Percentiles rank a stretch among this genome's conserved stretches.
phyloP scores from a whole-genome alignment of 768 basidiomycete species.

The Tricholoma terreum region DNA sequence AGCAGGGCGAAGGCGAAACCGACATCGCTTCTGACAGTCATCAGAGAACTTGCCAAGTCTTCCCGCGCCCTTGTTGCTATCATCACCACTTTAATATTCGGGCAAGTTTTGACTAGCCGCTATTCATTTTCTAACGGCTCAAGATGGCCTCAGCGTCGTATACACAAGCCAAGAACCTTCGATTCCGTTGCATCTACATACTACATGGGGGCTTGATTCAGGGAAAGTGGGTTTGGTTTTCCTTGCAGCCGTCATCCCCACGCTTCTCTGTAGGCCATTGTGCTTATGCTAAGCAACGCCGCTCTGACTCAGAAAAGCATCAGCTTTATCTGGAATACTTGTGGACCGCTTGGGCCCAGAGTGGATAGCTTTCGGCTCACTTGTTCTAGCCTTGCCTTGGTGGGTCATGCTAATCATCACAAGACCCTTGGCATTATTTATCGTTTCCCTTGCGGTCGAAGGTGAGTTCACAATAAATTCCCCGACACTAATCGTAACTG shows the following conservation, averaged over 20 bases:
- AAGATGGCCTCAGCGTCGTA: constrained; percentile 34
- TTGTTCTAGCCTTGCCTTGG: constrained; percentile 61
- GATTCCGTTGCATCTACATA: constrained; percentile 52
- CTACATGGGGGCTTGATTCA: constrained; percentile 45
- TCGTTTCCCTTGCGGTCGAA: constrained; percentile 47
- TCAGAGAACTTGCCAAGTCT: constrained; percentile 40
- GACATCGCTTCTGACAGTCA: constrained; percentile 40
- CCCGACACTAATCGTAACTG: neutral
- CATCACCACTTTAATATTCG: constrained; percentile 47
- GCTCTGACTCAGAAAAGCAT: constrained; percentile 37
- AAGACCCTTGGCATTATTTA: constrained; percentile 44
- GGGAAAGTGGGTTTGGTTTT: constrained; percentile 64
- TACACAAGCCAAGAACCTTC: constrained; percentile 54
- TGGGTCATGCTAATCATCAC: constrained; percentile 52
- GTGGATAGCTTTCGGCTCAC: constrained; percentile 46
- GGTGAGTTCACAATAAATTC: constrained; percentile 36
- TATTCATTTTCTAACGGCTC: neutral
- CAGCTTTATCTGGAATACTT: constrained; percentile 55
- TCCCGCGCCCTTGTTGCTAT: constrained; percentile 48
- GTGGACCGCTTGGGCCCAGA: constrained; percentile 56
- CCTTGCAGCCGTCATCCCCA: constrained; percentile 61
- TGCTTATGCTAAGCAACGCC: neutral
- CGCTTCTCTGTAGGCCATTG: constrained; percentile 52
- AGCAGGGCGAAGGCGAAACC: constrained; percentile 6
- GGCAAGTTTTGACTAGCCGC: constrained; percentile 33